Evolutionary conservation across 2,329 filamentous ascomycete species (phyloP).

Genomic region (Biscogniauxia marginata): DNA sequence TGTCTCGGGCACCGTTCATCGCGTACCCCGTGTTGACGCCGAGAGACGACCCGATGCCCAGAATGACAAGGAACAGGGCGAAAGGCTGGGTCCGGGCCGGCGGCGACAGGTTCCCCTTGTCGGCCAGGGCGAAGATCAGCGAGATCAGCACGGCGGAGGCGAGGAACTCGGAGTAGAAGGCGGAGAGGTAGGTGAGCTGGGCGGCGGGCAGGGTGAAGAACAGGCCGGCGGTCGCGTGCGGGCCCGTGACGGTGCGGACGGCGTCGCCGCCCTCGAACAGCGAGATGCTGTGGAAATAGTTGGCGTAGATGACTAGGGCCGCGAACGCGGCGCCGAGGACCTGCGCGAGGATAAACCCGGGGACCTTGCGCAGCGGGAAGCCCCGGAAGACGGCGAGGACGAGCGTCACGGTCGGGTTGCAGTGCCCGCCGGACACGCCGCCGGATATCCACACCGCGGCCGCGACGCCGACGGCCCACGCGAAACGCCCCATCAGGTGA

Average conservation of each 20-base stretch:
- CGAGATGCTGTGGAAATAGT: slow-evolving; percentile 7
- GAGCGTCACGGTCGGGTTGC: slow-evolving; percentile 17
- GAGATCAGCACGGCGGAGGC: slow-evolving; percentile 3
- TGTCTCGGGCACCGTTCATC: slow-evolving; percentile 6
- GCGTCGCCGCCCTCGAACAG: slow-evolving; percentile 5
- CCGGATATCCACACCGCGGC: slow-evolving; percentile 12
- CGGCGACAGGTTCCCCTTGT: slow-evolving; percentile 3
- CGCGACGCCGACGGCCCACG: slow-evolving; percentile 5
- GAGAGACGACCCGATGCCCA: slow-evolving; percentile 5
- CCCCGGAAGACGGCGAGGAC: slow-evolving; percentile 16
- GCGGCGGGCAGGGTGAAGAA: slow-evolving; percentile 8
- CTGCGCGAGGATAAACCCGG: slow-evolving; percentile 13
- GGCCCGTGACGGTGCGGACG: slow-evolving; percentile 1
- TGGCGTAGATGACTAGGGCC: slow-evolving; percentile 7
- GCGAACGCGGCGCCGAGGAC: slow-evolving; percentile 14
- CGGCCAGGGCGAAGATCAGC: slow-evolving; percentile 4
- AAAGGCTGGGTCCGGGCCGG: slow-evolving; percentile 1
- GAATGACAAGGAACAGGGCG: slow-evolving; percentile 6
- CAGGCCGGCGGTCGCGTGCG: slow-evolving; percentile 6
- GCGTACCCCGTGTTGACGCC: slow-evolving; percentile 7
- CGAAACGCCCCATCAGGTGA: not conserved
- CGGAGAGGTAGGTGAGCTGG: not conserved
- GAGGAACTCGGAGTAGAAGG: slow-evolving; percentile 9
- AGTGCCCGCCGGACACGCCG: slow-evolving; percentile 17
- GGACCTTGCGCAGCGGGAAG: slow-evolving; percentile 15